Evolutionary conservation across 2,329 filamentous ascomycete species (phyloP).

Genomic region (Fusarium duplospermum): DNA sequence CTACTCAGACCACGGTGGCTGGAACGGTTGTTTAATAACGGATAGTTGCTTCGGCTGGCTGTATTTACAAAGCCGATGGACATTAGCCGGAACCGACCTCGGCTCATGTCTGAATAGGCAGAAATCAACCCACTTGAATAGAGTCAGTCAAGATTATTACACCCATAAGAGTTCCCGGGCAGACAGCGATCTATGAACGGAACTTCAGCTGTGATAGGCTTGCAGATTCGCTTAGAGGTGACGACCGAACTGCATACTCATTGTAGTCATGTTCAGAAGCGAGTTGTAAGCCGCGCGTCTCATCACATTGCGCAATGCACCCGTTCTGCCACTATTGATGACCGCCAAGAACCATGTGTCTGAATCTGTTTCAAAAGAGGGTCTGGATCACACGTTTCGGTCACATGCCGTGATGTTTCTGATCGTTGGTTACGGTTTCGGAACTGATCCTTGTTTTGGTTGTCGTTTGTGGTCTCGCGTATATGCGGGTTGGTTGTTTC

Average conservation of each 20-base stretch:
- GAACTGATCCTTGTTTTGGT: not conserved
- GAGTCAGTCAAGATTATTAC: not conserved
- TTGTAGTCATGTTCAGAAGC: not conserved
- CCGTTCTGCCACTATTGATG: not conserved
- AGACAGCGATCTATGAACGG: not conserved
- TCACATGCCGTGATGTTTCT: not conserved
- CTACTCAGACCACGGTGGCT: not conserved
- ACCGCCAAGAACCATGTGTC: not conserved
- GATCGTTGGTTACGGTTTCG: not conserved
- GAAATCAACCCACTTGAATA: not conserved
- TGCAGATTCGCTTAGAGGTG: not conserved
- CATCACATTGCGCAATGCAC: not conserved
- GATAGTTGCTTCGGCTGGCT: not conserved
- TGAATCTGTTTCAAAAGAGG: not conserved
- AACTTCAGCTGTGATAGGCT: not conserved
- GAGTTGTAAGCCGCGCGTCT: not conserved
- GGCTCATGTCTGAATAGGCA: not conserved
- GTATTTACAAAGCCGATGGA: not conserved
- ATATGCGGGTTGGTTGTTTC: not conserved
- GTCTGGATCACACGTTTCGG: not conserved
- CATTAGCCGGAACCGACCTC: not conserved
- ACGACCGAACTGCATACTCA: not conserved
- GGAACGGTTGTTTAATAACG: not conserved
- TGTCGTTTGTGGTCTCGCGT: not conserved
- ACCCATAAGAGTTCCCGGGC: not conserved